Evolutionary conservation across 1,139 yeast genomes (phyloP).

Genomic region (Magnusiomyces tetraspermus): DNA sequence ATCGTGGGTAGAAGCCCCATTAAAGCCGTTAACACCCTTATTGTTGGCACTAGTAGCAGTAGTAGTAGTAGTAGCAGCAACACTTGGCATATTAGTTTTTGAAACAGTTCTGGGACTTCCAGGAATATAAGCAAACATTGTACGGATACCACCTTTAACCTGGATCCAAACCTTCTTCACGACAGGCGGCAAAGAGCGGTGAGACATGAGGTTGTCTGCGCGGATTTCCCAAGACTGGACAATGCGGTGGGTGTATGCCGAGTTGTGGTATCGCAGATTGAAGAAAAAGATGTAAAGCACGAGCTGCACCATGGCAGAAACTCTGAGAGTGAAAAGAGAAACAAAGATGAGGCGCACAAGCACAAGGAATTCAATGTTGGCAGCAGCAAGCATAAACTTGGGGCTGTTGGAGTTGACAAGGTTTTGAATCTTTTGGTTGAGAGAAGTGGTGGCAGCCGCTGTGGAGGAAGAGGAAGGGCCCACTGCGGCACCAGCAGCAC

Average conservation of each 20-base stretch:
- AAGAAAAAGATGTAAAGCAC: conserved; percentile 54
- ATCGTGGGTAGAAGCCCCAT: too few species aligned
- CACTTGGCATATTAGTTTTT: too few species aligned
- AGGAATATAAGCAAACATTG: conserved; percentile 25
- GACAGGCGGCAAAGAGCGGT: conserved; percentile 48
- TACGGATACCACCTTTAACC: conserved; percentile 41
- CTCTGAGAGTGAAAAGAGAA: conserved; percentile 52
- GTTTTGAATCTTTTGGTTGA: conserved; percentile 38
- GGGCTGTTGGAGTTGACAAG: conserved; percentile 61
- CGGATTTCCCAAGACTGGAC: conserved; percentile 64
- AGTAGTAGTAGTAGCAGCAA: neutral
- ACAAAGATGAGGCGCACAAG: conserved; percentile 36
- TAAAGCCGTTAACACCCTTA: too few species aligned
- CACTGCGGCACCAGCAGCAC: too few species aligned
- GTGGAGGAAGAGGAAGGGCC: neutral
- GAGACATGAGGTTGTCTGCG: conserved; percentile 54
- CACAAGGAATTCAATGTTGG: conserved; percentile 56
- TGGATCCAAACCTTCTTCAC: conserved; percentile 54
- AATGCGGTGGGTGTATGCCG: conserved; percentile 62
- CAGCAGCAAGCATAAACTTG: conserved; percentile 60
- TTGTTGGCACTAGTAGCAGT: too few species aligned
- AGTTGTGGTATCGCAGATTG: conserved; percentile 69
- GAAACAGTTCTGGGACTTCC: conserved; percentile 1
- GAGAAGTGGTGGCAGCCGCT: too few species aligned
- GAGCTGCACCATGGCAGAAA: conserved; percentile 50